Evolutionary conservation across 352 stramenopile genomes (phyloP), one percentile per base, ranked within the genome.

Genomic region (Phytophthora cajani): DNA sequence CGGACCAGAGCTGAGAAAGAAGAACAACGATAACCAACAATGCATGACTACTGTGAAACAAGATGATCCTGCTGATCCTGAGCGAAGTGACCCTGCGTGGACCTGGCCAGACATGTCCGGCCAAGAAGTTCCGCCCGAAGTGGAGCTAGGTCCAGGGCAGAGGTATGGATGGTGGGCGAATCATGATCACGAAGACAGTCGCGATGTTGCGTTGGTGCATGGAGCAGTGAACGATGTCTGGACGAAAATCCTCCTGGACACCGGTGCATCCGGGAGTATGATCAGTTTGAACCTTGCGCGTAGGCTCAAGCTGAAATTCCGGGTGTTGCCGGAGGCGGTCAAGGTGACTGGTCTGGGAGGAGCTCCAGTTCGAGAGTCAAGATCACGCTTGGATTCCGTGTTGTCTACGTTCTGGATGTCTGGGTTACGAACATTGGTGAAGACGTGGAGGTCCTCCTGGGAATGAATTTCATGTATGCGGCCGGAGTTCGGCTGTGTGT

Each of bases 381-480:
- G 25, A 60, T 27, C 42, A 50, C 42, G 42, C 42, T 49, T 50
- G 42, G 42, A 50, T 9, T 50, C 7, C 14, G 42, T 19, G 42
- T 50, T n/a, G 42, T 50, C n/a, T 50, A 50, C n/a, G 7, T 50
- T 17, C 9, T 50, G 42, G 16, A 50, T 23, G 9, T 80, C 0
- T 80, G 65, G 65, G 40, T 59, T 0, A 67, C 16, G 0, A 78
- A 78, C 44, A 59, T 81, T 8, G 70, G 66, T 2, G 49, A 72
- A 2, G 74, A 67, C 0, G 55, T 78, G 16, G 62, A 78, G 1
- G 69, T 57, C 12, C 47, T 81, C 0, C 53, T 81, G 0, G 69
- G 74, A 0, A 71, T 76, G 58, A 56, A 81, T 23, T 81, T 78
- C 57, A 79, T 79, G 64, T n/a, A 62, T 12, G 16, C 44, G 1